phyloP scores from a whole-genome alignment of 306 rosid species.

The Phaseolus lunatus region DNA sequence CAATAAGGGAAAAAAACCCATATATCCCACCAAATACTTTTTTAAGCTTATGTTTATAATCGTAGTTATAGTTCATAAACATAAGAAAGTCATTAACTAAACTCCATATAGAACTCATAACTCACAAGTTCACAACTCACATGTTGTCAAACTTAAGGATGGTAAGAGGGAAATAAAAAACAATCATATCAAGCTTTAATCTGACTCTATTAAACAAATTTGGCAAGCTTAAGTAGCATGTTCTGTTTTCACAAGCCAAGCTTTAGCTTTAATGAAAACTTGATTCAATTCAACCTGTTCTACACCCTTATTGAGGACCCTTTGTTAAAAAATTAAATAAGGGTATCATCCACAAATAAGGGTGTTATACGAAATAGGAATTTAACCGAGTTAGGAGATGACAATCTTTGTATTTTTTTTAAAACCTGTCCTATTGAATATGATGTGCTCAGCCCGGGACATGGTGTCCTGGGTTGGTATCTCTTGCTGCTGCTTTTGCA shows the following conservation, averaged over 20 bases:
- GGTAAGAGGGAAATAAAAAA: neutral
- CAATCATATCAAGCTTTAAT: neutral
- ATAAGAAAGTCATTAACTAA: no score
- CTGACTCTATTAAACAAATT: neutral
- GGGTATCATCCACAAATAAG: neutral
- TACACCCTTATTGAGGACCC: neutral
- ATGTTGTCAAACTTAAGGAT: no score
- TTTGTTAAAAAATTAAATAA: constrained; percentile 7
- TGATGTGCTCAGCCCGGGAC: neutral
- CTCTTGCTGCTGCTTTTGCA: neutral
- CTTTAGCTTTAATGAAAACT: constrained; percentile 9
- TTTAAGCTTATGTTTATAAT: no score
- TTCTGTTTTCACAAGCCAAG: neutral
- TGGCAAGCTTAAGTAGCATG: neutral
- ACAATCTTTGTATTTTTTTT: neutral
- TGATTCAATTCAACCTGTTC: constrained; percentile 11
- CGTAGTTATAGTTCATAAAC: no score
- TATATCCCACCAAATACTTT: no score
- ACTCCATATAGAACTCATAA: no score
- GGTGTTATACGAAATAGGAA: neutral
- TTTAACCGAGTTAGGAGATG: neutral
- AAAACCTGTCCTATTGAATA: neutral
- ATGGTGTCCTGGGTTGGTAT: neutral
- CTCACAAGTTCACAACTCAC: no score
- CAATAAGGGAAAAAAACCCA: no score